These are phyloP conservation scores for Lumnitzera racemosa DNA, from an alignment of 345 rosid species.

Conservation along the genomic window DNA sequence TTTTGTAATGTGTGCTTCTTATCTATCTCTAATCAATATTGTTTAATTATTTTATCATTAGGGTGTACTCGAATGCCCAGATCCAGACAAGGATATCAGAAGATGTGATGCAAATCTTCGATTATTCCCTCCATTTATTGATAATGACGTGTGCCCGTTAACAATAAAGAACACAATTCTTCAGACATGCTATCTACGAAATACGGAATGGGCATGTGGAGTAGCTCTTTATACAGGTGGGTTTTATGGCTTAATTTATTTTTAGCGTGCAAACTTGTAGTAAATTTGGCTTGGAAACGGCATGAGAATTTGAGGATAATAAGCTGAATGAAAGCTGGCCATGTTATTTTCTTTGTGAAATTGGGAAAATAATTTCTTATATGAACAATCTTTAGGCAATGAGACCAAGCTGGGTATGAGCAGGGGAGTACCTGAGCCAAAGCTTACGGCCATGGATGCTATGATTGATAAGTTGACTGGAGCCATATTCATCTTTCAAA, in stretches of 20 bases:
- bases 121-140: slow-evolving; percentile 90
- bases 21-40: slow-evolving; percentile 4
- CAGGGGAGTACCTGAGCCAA: slow-evolving; percentile 94
- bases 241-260: not conserved
- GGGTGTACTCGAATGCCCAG: slow-evolving; percentile 98
- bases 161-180: slow-evolving; percentile 91
- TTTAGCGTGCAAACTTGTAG: not conserved
- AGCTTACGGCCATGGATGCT: slow-evolving; percentile 98
- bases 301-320: no score
- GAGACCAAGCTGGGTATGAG: slow-evolving; percentile 99
- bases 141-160: slow-evolving; percentile 87
- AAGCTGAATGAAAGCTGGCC: no score
- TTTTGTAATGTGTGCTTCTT: not conserved
- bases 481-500: slow-evolving; percentile 95
- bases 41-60: slow-evolving; percentile 19
- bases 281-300: no score
- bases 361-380: not conserved
- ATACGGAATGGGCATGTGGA: slow-evolving; percentile 99
- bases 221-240: slow-evolving; percentile 88
- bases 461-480: slow-evolving; percentile 99
- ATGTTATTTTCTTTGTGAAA: no score
- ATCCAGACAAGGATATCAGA: slow-evolving; percentile 90
- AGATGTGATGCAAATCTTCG: slow-evolving; percentile 98
- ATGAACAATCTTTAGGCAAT: slow-evolving; percentile 47
- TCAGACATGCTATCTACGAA: slow-evolving; percentile 93